Base-by-base conservation (phyloP, 768 basidiomycete species). In the Cyathus striatus region DNA sequence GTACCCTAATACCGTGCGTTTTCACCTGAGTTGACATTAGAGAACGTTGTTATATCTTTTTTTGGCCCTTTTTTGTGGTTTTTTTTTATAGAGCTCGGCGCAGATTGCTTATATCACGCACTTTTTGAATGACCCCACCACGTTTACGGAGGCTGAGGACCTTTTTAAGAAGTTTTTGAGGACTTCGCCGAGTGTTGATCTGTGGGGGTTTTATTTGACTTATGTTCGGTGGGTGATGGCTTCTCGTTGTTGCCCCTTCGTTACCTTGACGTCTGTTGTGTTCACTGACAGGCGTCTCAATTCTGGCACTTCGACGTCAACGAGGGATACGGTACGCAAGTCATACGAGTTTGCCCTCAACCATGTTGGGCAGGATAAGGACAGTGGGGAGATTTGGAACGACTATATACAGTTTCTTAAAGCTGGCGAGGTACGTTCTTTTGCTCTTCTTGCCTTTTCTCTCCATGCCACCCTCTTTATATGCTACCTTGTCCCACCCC, bases 341-440 rank as follows among this genome's bases (percentile, higher is more conserved):
- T 89, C 93, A 10, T 98, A 93, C 59, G 94, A 98, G 59, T 96
- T 90, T 55, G 93, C 93, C 0, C 71, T 98, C 41, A 82, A 79
- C 52, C 73, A 92, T 49, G 81, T 96, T 36, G 93, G 93, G 14
- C 84, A 88, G 58, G 95, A 98, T 64, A 86, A 90, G 53, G 90
- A 94, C 48, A 86, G 89, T 42, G 90, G 87, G 6, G 82, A 86
- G 42, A 90, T 99, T 26, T 98, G 95, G 94, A 76, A 70, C 44
- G 94, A 98, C 54, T 98, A 94, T 55, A 87, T 98, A 56, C 79
- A 86, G 46, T 97, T 96, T 59, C 62, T 99, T 40, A 82, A 79
- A 49, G 75, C 81, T 13, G 85, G 81, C 32, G 86, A 87, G 68
- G 90, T 88, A 52, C 56, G 82, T 52, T 6, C 23, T n/a, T n/a